Evolutionary conservation across 2,329 filamentous ascomycete genomes (phyloP).

Genomic region (Colletotrichum tropicale): DNA sequence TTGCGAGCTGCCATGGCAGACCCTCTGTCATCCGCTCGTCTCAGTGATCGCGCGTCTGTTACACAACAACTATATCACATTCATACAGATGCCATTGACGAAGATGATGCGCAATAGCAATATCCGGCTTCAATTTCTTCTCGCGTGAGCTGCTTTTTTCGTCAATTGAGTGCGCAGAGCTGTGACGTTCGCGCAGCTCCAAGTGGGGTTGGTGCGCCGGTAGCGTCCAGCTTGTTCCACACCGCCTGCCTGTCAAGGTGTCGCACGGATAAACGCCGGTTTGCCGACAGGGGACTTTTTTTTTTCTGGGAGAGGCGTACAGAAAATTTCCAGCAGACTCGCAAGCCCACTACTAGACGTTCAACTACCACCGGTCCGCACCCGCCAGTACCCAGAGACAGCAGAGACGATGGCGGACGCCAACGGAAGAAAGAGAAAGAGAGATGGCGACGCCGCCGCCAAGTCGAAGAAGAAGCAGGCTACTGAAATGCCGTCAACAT

Average conservation of each 20-base stretch:
- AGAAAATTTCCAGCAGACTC: constrained; percentile 21
- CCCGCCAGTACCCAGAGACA: neutral
- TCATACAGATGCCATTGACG: neutral
- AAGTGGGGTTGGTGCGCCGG: neutral
- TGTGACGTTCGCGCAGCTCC: neutral
- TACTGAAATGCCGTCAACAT: constrained; percentile 34
- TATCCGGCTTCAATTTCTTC: neutral
- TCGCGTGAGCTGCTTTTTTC: neutral
- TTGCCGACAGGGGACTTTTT: neutral
- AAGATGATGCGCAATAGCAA: neutral
- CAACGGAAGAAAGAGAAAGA: constrained; percentile 59
- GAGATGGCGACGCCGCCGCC: constrained; percentile 42
- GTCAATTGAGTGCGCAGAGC: neutral
- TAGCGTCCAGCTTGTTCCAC: neutral
- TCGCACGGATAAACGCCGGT: neutral
- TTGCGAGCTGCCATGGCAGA: neutral
- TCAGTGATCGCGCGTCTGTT: neutral
- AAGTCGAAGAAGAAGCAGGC: constrained; percentile 56
- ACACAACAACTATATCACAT: neutral
- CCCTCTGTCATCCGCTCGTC: neutral
- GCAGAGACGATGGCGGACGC: constrained; percentile 40
- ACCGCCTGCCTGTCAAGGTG: neutral
- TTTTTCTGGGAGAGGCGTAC: neutral
- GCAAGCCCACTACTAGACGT: constrained; percentile 1
- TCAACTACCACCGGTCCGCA: neutral